Base-by-base conservation (phyloP, 2,329 filamentous ascomycete species). In the Scedosporium apiospermum region DNA sequence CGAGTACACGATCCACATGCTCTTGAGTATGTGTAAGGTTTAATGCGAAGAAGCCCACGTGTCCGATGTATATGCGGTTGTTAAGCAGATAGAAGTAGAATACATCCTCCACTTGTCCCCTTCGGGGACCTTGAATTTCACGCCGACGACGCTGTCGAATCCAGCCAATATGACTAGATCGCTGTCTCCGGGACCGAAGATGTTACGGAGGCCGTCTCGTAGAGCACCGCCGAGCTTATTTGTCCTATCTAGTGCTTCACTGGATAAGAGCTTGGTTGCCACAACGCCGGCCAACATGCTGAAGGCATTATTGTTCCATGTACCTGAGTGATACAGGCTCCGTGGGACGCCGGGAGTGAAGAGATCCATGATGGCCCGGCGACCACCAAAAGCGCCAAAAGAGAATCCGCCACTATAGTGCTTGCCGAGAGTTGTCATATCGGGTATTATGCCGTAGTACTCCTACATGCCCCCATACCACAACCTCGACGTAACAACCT, bases 401-500 rank as follows among this genome's bases (percentile, higher is more conserved):
- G 83, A 78, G 67, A 88, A 78, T 0, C 87, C 87, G 2, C 87
- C 87, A 5, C 86, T 87, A 2, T 89, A 73, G 67, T 82, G 89
- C 68, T 89, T 90, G 0, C 87, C 87, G 49, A 89, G 71, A 0
- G 85, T 86, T 55, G 81, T 84, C 61, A 89, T 70, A 68, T 89
- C 87, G 0, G 87, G 85, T 2, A 72, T 74, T 6, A 87, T 69
- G 1, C 72, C 75, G 27, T 75, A 64, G 23, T 73, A 64, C 2
- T 71, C 68, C 5, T 79, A 76, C 3, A 85, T 70, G 0, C 87
- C 86, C 1, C 75, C 74, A 6, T 60, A 44, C 18, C 76, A 72
- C 30, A 89, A 72, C 2, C 87, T 78, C 3, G 83, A 87, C 0
- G 87, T 89, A 81, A 89, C 87, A 5, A 90, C 87, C 72, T 91